Percentiles rank a stretch among this genome's conserved stretches.
These are phyloP conservation scores for Nothophoma quercina DNA, from an alignment of 2,329 filamentous ascomycete species.

Conservation along the genomic window DNA sequence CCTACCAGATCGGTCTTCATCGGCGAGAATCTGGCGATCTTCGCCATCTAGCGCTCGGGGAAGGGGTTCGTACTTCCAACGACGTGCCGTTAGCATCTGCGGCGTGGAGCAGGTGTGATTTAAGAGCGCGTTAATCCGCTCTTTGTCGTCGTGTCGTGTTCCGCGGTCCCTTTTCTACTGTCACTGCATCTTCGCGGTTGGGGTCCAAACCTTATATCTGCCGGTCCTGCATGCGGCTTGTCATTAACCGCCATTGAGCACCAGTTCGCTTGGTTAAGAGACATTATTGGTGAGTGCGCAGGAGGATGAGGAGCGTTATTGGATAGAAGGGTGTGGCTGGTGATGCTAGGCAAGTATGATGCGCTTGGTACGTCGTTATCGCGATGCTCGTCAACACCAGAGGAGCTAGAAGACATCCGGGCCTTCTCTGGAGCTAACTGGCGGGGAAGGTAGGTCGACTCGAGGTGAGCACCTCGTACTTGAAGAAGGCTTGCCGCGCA, in stretches of 20 bases:
- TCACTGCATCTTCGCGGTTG: background rate
- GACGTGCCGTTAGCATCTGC: too few species aligned
- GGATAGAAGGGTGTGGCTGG: conserved; percentile 4
- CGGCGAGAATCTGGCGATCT: conserved; percentile 14
- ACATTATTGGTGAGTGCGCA: background rate
- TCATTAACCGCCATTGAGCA: background rate
- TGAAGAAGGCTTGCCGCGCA: too few species aligned
- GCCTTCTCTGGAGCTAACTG: conserved; percentile 6
- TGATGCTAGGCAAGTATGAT: background rate
- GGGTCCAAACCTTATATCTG: background rate
- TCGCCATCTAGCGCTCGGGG: background rate
- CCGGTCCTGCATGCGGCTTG: background rate
- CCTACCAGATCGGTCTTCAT: conserved; percentile 10
- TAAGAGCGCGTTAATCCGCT: too few species aligned
- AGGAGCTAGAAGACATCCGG: background rate
- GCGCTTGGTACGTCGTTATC: conserved; percentile 7
- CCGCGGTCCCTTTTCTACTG: too few species aligned
- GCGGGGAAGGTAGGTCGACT: conserved; percentile 9
- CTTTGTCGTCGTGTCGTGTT: too few species aligned
- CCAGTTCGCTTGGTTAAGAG: background rate
- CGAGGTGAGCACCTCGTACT: background rate
- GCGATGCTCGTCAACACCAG: background rate
- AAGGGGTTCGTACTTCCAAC: background rate
- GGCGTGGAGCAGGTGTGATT: too few species aligned
- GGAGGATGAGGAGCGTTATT: background rate